Conservation (phyloP, 371 early-diverging fungal species). For the Mucor indicus region DNA sequence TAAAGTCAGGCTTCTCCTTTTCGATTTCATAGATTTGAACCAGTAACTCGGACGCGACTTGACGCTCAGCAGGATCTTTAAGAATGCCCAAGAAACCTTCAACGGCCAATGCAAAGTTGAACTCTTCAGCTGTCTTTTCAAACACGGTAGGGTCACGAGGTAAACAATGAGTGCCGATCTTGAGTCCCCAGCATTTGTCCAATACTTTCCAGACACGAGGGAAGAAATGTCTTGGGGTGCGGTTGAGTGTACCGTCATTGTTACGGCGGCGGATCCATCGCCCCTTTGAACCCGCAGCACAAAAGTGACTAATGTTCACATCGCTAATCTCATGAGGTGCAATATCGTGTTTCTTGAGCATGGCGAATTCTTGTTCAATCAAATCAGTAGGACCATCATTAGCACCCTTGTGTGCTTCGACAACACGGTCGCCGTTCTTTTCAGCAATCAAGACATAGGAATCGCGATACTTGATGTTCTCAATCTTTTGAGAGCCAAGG, state of each 20-base stretch:
- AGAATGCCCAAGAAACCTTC: slow-evolving; percentile 69
- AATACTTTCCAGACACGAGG: slow-evolving; percentile 75
- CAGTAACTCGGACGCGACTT: slow-evolving; percentile 73
- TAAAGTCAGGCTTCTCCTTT: slow-evolving; percentile 63
- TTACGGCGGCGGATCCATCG: slow-evolving; percentile 76
- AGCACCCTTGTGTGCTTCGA: slow-evolving; percentile 45
- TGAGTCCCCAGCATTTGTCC: slow-evolving; percentile 53
- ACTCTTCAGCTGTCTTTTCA: slow-evolving; percentile 84
- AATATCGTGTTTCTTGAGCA: slow-evolving; percentile 25
- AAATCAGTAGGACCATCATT: slow-evolving; percentile 52
- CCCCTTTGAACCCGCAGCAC: slow-evolving; percentile 64
- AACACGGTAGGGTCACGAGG: slow-evolving; percentile 82
- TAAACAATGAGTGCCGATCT: slow-evolving; percentile 55
- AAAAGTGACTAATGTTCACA: slow-evolving; percentile 45
- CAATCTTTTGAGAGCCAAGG: slow-evolving; percentile 62
- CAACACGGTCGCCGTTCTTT: slow-evolving; percentile 30
- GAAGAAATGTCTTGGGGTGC: slow-evolving; percentile 78
- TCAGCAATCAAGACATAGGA: slow-evolving; percentile 80
- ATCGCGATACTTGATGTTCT: slow-evolving; percentile 66
- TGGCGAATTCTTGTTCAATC: slow-evolving; percentile 36
- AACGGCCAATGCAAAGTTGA: slow-evolving; percentile 74
- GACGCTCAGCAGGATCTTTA: slow-evolving; percentile 82
- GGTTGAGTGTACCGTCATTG: slow-evolving; percentile 85
- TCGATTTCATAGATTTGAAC: slow-evolving; percentile 60
- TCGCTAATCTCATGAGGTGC: slow-evolving; percentile 29